Conservation (phyloP, 164 flowering plant species). For the Houttuynia cordata region DNA sequence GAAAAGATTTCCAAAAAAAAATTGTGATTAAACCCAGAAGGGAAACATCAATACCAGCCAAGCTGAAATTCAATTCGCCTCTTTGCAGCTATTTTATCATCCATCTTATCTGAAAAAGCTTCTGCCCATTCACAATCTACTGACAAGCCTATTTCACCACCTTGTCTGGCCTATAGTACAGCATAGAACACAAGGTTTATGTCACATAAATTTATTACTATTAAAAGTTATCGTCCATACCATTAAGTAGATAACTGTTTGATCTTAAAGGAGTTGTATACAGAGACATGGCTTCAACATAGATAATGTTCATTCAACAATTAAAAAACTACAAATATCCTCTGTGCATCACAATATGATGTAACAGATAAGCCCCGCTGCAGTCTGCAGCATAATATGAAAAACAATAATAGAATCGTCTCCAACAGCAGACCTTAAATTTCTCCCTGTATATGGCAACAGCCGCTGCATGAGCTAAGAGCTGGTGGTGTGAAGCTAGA, state of each 20-base stretch:
- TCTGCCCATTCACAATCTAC: slow-evolving; percentile 98
- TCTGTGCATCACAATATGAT: neutral
- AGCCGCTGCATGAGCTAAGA: slow-evolving; percentile 83
- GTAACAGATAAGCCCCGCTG: neutral
- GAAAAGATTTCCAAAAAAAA: neutral
- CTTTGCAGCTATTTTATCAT: slow-evolving; percentile 58
- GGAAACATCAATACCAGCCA: slow-evolving; percentile 52
- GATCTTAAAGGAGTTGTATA: neutral
- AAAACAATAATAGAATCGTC: no score
- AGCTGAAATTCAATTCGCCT: slow-evolving; percentile 85
- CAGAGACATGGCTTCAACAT: neutral
- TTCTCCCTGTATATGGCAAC: slow-evolving; percentile 56
- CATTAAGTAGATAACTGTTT: neutral
- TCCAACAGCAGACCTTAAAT: slow-evolving; percentile 41
- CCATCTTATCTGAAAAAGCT: slow-evolving; percentile 53
- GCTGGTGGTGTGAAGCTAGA: slow-evolving; percentile 72
- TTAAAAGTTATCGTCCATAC: no score
- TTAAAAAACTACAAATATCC: neutral
- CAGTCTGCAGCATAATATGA: no score
- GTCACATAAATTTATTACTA: neutral
- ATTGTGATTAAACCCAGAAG: neutral
- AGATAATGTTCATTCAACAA: neutral
- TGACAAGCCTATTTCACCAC: slow-evolving; percentile 62
- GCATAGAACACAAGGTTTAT: neutral
- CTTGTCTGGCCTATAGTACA: slow-evolving; percentile 46